These are phyloP conservation scores for Xanthoconium purpureum DNA, from an alignment of 768 basidiomycete species.

Conservation along the genomic window DNA sequence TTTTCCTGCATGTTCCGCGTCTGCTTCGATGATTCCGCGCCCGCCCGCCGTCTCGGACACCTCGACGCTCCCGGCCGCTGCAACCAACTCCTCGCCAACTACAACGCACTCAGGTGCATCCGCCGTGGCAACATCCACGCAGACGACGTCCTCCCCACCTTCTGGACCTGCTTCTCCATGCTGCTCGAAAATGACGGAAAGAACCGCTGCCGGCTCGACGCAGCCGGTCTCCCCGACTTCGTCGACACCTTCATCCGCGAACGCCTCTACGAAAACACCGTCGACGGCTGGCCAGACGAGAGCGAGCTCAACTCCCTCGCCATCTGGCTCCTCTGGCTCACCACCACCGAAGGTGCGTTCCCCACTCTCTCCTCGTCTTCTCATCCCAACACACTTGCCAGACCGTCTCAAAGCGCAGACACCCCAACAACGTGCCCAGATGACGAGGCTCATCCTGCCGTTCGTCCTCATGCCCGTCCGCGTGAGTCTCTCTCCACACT, in stretches of 20 bases:
- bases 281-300: slow-evolving; percentile 59
- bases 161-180: slow-evolving; percentile 54
- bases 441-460: slow-evolving; percentile 39
- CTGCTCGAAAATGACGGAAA: slow-evolving; percentile 66
- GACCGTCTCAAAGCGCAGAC: slow-evolving; percentile 30
- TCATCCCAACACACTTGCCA: slow-evolving; percentile 23
- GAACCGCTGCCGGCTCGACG: slow-evolving; percentile 55
- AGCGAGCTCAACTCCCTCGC: slow-evolving; percentile 47
- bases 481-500: slow-evolving; percentile 23
- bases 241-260: slow-evolving; percentile 43
- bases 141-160: slow-evolving; percentile 24
- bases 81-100: slow-evolving; percentile 41
- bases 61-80: slow-evolving; percentile 37
- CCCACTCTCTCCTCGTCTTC: not conserved
- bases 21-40: slow-evolving; percentile 56
- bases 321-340: slow-evolving; percentile 65
- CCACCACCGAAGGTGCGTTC: slow-evolving; percentile 48
- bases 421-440: slow-evolving; percentile 24
- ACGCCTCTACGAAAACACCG: slow-evolving; percentile 42
- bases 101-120: slow-evolving; percentile 27
- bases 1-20: slow-evolving; percentile 51
- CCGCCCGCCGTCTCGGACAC: slow-evolving; percentile 48
- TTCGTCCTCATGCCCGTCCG: slow-evolving; percentile 51
- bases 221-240: slow-evolving; percentile 47
- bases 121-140: slow-evolving; percentile 36